phyloP scores from a whole-genome alignment of 2,329 filamentous ascomycete species.

The Penicillium palitans region DNA sequence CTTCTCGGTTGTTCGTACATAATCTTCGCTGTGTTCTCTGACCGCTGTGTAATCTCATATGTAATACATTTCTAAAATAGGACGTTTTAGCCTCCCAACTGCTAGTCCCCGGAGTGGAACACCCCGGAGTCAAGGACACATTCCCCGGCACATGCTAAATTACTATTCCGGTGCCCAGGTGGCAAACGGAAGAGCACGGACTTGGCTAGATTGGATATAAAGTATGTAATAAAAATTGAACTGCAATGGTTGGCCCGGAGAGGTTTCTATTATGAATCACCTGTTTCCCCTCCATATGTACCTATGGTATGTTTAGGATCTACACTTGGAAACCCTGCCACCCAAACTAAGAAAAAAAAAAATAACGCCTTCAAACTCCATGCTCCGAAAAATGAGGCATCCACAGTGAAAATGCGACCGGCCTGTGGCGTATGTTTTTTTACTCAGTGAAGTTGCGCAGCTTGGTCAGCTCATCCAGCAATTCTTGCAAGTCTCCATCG shows the following conservation, averaged over 20 bases:
- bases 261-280: slow-evolving; percentile 10
- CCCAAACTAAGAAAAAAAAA: not conserved
- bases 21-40: not conserved
- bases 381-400: slow-evolving; percentile 20
- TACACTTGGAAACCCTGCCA: slow-evolving; percentile 1
- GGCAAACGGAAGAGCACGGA: slow-evolving; percentile 9
- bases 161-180: slow-evolving; percentile 2
- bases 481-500: slow-evolving; percentile 81
- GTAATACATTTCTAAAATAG: not conserved
- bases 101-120: slow-evolving; percentile 8
- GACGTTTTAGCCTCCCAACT: not conserved
- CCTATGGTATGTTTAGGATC: not conserved
- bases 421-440: not conserved
- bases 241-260: slow-evolving; percentile 2
- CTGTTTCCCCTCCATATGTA: slow-evolving; percentile 6
- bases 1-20: too few relatives aligned
- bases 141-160: slow-evolving; percentile 21
- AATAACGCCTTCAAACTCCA: slow-evolving; percentile 30
- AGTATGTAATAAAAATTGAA: not conserved
- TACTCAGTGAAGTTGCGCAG: slow-evolving; percentile 56
- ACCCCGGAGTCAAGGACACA: slow-evolving; percentile 12
- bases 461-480: slow-evolving; percentile 89
- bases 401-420: slow-evolving; percentile 4
- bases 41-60: not conserved
- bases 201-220: not conserved